Base-by-base conservation (phyloP, 306 rosid genomes). In the Gastrolobium bilobum region DNA sequence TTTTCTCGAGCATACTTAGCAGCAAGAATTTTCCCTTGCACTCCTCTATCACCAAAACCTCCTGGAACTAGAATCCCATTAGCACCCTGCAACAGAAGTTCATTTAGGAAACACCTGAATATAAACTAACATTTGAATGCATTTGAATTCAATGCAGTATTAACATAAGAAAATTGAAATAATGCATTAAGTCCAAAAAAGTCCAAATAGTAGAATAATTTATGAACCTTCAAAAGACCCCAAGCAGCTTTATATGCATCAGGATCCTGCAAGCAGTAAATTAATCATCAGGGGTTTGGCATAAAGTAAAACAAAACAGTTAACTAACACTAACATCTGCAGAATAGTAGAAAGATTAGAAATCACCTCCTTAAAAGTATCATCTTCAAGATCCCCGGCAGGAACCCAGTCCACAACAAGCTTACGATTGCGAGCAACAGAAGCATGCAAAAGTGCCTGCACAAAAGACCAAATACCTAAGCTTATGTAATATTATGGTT, bases 1-100 rank as follows among this genome's bases (percentile, higher is more conserved):
- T 89, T 92, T 84, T 92, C 97, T 67, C 97, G 83, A 26, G 97
- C 98, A 84, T 90, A 87, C 79, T 88, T 94, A 4, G 93, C 93
- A 47, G 98, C 96, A 62, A 94, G 92, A 78, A 89, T 89, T 88
- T 94, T 94, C 61, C 98, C 98, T 79, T 86, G 71, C 80, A 91
- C 89, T 79, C 97, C 98, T 82, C 98, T 86, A 57, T 87, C 92
- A 71, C 98, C 98, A 57, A 91, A 94, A 26, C 98, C 98, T 66
- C 97, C 97, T 0, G 98, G 98, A 83, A 94, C 92, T 47, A 94
- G 89, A 56, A 94, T 62, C 58, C 96, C 98, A 75, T 90, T 88
- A 80, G 96, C 96, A 35, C 90, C 96, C 98, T 94, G 96, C 84
- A 87, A 85, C 4, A 51, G n/a, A 81, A 88, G 57, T 66, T 42